These are phyloP conservation scores for Dothistroma pini DNA, from an alignment of 2,329 filamentous ascomycete genomes.

Conservation along the genomic window DNA sequence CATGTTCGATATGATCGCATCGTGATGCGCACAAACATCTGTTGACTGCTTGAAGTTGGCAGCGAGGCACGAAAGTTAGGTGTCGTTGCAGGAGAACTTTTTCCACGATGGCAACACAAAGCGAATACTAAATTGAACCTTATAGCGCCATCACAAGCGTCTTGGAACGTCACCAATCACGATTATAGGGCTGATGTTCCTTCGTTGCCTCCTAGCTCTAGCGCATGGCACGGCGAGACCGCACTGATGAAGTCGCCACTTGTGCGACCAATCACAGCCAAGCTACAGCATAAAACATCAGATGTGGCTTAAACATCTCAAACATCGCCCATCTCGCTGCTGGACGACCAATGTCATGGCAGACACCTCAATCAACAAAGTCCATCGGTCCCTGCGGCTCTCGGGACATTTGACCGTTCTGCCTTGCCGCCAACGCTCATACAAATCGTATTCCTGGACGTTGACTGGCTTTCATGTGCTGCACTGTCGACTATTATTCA, in stretches of 20 bases:
- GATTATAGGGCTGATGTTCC: not conserved
- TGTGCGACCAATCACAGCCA: constrained; percentile 2
- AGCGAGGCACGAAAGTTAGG: not conserved
- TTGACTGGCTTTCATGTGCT: not conserved
- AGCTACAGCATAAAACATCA: not conserved
- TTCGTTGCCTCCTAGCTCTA: not conserved
- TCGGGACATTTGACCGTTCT: not conserved
- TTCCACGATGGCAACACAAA: not conserved
- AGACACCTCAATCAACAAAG: not conserved
- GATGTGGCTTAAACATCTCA: not conserved
- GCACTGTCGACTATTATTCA: not conserved
- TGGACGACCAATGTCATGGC: not conserved
- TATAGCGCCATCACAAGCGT: constrained; percentile 1
- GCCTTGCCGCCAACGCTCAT: not conserved
- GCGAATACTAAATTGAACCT: not conserved
- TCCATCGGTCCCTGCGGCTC: not conserved
- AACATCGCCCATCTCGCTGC: constrained; percentile 1
- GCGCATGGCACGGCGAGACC: not conserved
- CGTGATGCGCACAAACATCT: not conserved
- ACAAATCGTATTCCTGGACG: not conserved
- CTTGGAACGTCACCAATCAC: not conserved
- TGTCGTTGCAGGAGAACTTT: not conserved
- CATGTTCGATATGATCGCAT: not conserved
- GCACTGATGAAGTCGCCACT: not conserved
- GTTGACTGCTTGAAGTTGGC: not conserved